Evolutionary conservation across 805 yeast species (phyloP), one percentile per base, ranked within the genome.

Genomic region (Candida wancherniae): DNA sequence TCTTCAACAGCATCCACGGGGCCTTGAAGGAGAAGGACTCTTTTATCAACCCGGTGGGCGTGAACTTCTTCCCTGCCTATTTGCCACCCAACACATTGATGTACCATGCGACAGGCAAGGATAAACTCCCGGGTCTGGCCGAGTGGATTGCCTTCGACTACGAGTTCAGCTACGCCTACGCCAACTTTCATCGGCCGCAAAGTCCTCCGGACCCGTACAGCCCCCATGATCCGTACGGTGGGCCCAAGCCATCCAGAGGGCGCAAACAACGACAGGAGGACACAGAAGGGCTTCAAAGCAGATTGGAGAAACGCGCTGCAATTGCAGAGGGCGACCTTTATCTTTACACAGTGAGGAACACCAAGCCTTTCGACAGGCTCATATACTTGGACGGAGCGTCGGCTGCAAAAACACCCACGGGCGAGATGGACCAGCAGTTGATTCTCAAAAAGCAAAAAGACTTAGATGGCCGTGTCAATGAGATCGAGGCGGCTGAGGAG

Each of bases 71-170:
- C 23, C 81, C 84, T 0, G 84, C 80, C 1, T 67, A 65, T 33
- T 61, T 78, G 15, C 81, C 83, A 0, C 61, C 70, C 25, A 80
- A 80, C 4, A 75, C 83, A 0, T 44, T 72, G 21, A 45, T 78
- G 29, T 78, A 73, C 35, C 84, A 77, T 50, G 61, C 78, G 0
- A 74, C 73, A 4, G 33, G 39, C 3, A 38, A 47, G n/a, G 62
- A 64, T 0, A 34, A 45, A 3, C 42, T 74, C 7, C 81, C 82
- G 2, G 47, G 48, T 0, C 46, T 59, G 15, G 65, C 65, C 19
- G 84, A 78, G 48, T 77, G 84, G 84, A 54, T 75, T 8, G 84
- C 84, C 1, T 58, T 77, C 69, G 80, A 77, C 47, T 69, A 62
- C 40, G 83, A 77, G 44, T 77, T 77, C 51, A 71, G 80, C 40